Conservation (phyloP, 495 filamentous ascomycete species). For the Articulospora tetracladia region DNA sequence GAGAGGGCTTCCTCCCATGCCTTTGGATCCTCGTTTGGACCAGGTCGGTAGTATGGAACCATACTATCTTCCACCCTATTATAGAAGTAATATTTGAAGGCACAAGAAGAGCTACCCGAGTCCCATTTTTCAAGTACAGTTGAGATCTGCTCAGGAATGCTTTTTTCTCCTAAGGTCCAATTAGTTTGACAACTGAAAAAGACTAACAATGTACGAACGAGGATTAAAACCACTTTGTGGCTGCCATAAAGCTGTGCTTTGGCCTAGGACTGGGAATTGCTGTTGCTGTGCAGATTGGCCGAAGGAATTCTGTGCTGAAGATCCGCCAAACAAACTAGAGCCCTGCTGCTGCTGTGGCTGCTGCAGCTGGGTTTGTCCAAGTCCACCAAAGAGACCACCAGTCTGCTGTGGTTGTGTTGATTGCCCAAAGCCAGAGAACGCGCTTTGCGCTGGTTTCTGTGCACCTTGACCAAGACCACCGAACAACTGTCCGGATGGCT, state of each 20-base stretch:
- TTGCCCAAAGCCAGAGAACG: neutral
- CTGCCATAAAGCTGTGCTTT: conserved; percentile 20
- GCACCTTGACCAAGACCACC: conserved; percentile 2
- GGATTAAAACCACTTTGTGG: neutral
- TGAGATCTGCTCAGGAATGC: conserved; percentile 79
- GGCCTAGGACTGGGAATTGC: conserved; percentile 27
- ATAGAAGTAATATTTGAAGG: conserved; percentile 90
- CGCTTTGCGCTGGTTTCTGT: neutral
- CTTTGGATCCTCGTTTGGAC: conserved; percentile 68
- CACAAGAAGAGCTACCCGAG: conserved; percentile 61
- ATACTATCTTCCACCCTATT: conserved; percentile 78
- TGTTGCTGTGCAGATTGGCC: conserved; percentile 30
- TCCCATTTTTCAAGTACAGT: conserved; percentile 83
- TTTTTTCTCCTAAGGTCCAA: conserved; percentile 58
- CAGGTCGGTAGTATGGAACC: conserved; percentile 78
- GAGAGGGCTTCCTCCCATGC: conserved; percentile 93
- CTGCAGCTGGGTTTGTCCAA: conserved; percentile 38
- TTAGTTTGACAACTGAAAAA: neutral
- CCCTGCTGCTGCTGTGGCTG: conserved; percentile 20
- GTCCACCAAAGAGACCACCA: conserved; percentile 38
- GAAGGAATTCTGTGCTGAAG: conserved; percentile 22
- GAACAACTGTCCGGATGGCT: conserved; percentile 26
- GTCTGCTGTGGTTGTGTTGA: conserved; percentile 20
- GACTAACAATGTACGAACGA: neutral
- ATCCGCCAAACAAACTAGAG: conserved; percentile 10